Evolutionary conservation across 2,329 filamentous ascomycete genomes (phyloP), one percentile per base, ranked within the genome.

Genomic region (Colletotrichum sp.): DNA sequence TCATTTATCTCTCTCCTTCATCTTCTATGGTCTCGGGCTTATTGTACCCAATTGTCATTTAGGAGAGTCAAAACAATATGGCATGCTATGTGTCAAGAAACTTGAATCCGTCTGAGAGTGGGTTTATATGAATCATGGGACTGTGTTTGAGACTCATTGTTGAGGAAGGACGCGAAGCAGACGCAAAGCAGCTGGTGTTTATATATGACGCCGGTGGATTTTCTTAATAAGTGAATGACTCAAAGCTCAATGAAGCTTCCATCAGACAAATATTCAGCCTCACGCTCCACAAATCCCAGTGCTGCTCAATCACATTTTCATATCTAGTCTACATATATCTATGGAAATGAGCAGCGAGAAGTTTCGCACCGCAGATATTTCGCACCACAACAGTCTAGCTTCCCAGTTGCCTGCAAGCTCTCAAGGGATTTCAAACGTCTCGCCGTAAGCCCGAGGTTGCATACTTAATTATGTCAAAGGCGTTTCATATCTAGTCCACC

Each of bases 401-500:
- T 39, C 36, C 5, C 16, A n/a, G 34, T 16, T 15, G 6, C 6
- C 13, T 36, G 6, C 13, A n/a, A 44, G 16, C 9, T 39, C 8
- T 19, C 0, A 1, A 44, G 2, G 39, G 19, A n/a, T n/a, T 6
- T 11, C 1, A 2, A 12, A 44, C 19, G 39, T 11, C 0, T 44
- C 19, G 9, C 3, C 1, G 1, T n/a, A 1, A 44, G 39, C 39
- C 3, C 39, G 5, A 44, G 1, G 9, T 2, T 4, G 1, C 19
- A 44, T 0, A 44, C 39, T n/a, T 1, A n/a, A 2, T 44, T n/a
- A 11, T 44, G 39, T 12, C 19, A 11, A 6, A 0, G 9, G 5
- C 0, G 19, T 44, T 44, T 44, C 16, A 44, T n/a, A 6, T 44
- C 19, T n/a, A 44, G 39, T n/a, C 0, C 19, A 44, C 39, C 39